Evolutionary conservation across 129 eudicot genomes (phyloP), one percentile per base, ranked within the genome.

Genomic region (Lactuca sativa): DNA sequence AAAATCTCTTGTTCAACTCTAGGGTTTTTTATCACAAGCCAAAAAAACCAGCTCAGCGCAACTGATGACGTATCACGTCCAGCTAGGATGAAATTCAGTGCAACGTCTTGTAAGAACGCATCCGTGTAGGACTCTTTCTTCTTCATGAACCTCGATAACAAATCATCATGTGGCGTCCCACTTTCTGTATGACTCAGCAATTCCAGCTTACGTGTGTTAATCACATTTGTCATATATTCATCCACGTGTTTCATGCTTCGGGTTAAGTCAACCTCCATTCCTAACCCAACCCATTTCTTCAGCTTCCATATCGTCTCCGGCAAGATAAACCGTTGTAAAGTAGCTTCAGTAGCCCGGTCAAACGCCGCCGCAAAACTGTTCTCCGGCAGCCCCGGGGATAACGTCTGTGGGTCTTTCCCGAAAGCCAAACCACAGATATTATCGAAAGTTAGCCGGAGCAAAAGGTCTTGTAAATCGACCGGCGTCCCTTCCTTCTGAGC

Each of bases 11-110:
- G 77, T 43, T 86, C 91, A 9, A 86, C 88, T 4, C 72, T 31
- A 18, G 81, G 82, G 77, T 70, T 77, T 18, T 53, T 25, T 0
- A 64, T 79, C 14, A 86, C 85, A 0, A 82, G 79, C 88, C 86
- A 86, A 62, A 86, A 86, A 59, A 86, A 86, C 91, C 91, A 86
- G 62, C 88, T 86, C 55, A 86, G 80, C 33, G 88, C 88, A 3
- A 86, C 91, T 0, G 91, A 86, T 55, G 91, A 80, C 10, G 91
- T 86, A 82, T 86, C 91, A 31, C 88, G 88, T 17, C 91, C 91
- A 57, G 91, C 91, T 66, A 86, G 77, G 83, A 86, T 82, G 80
- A 83, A 86, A 43, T 86, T 86, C 16, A 86, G 80, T 60, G 77
- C 87, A 64, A 86, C 87, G 32, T 82, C 77, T 74, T 86, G 84